Percentiles rank a stretch among this genome's conserved stretches.
Evolutionary conservation across 2,329 filamentous ascomycete genomes (phyloP).

Genomic region (Diaporthe sp.): DNA sequence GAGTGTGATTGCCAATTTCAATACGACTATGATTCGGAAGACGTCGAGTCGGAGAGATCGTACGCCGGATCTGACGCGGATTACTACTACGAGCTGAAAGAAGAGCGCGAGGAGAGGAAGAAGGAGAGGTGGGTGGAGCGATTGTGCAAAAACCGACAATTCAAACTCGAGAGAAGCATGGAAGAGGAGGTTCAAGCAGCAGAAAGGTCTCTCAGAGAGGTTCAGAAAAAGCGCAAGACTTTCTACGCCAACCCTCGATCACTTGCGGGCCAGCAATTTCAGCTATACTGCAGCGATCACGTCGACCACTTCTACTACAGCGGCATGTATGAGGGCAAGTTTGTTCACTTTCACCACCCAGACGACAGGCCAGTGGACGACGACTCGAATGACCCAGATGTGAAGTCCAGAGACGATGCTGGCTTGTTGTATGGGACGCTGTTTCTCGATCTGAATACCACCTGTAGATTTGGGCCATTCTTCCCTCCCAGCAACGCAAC

Average conservation of each 20-base stretch:
- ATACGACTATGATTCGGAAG: background rate
- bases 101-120: slow-evolving; percentile 10
- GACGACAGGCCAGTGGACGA: background rate
- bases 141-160: too few relatives aligned
- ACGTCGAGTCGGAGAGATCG: slow-evolving; percentile 3
- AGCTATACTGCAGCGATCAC: slow-evolving; percentile 12
- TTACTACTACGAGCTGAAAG: slow-evolving; percentile 2
- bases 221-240: background rate
- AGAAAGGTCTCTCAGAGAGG: slow-evolving; percentile 1
- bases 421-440: background rate
- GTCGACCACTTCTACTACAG: background rate
- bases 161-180: background rate
- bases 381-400: background rate
- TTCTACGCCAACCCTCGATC: background rate
- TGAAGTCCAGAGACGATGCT: background rate
- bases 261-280: background rate
- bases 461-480: slow-evolving; percentile 10
- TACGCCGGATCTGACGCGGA: slow-evolving; percentile 19
- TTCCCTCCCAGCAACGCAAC: background rate
- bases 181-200: slow-evolving; percentile 13
- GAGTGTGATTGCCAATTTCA: background rate
- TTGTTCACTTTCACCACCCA: background rate
- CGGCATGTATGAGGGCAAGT: background rate
- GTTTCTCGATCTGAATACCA: background rate
- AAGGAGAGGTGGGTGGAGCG: background rate